Evolutionary conservation across 2,329 filamentous ascomycete species (phyloP), one percentile per base, ranked within the genome.

Genomic region (Mollisiaceae sp.): DNA sequence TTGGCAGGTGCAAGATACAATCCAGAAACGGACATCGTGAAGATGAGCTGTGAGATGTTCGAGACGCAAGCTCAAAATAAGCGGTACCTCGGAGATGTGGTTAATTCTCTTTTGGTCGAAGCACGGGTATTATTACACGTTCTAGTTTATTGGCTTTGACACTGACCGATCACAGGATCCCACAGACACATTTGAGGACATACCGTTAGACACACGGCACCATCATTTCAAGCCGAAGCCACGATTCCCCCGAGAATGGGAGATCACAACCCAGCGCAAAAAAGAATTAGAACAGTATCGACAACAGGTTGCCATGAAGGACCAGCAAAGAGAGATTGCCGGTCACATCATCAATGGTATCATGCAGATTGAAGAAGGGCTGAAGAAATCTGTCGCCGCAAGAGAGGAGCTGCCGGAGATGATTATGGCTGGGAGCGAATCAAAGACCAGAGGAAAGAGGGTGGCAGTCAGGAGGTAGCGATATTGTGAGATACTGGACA

Each of bases 31-130:
- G 88, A 93, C 72, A 82, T 92, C 65, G 83, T 97, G 73, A 93
- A 92, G 80, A 97, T 99, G 85, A 93, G 91, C 76, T 92, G 91
- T 80, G 95, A 98, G 79, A 89, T 89, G 76, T 97, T 91, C 78
- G 88, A 92, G 76, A 91, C 94, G 63, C 91, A 93, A 76, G 92
- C 94, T 20, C 94, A 98, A 82, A 99, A 99, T 82, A 99, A 98
- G 84, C 89, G 92, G n/a, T 95, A 95, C 77, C 84, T 99, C 24
- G 90, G 88, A 61, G 92, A 97, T 73, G 79, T 93, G 58, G 86
- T 98, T 59, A 83, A 90, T 69, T 86, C 83, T 59, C 81, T 99
- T 70, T 80, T 99, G 65, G 82, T 81, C 8, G 89, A 92, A 75
- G 93, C 94, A 65, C 91, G 89, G 81, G 86, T 86, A 78, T 35